A percentile compares a stretch with the other conserved stretches of the same genome.
These are phyloP conservation scores for Begonia fuchsioides DNA, from an alignment of 306 rosid genomes.

Conservation along the genomic window DNA sequence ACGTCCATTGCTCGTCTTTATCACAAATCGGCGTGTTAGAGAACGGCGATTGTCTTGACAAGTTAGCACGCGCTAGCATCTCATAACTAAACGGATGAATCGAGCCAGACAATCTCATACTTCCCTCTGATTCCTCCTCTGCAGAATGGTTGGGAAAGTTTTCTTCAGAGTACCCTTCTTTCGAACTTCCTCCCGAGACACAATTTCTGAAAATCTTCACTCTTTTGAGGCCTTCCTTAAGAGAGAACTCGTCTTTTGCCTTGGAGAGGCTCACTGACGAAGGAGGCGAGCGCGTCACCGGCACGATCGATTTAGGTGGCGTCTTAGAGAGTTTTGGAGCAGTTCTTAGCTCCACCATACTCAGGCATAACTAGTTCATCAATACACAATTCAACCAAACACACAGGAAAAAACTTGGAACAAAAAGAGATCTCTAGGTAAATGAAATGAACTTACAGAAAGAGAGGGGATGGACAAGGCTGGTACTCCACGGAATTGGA, in stretches of 20 bases:
- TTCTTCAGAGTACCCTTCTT: conserved; percentile 7
- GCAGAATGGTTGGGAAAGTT: conserved; percentile 9
- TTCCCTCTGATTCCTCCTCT: conserved; percentile 3
- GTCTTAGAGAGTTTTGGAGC: conserved; percentile 6
- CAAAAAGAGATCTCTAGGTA: too few species aligned
- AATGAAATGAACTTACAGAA: conserved; percentile 12
- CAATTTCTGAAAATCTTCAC: conserved; percentile 18
- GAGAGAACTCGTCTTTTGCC: conserved; percentile 15
- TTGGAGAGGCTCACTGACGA: conserved; percentile 8
- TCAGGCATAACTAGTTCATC: conserved; percentile 13
- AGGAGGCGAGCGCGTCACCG: conserved; percentile 10
- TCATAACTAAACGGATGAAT: conserved; percentile 17
- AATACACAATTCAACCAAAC: background rate
- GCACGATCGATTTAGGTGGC: conserved; percentile 10
- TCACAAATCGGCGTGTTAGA: background rate
- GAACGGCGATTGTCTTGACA: conserved; percentile 8
- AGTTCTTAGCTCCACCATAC: conserved; percentile 12
- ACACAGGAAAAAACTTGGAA: too few species aligned
- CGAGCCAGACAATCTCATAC: conserved; percentile 5
- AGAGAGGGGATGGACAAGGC: conserved; percentile 11
- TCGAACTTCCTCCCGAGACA: conserved; percentile 17
- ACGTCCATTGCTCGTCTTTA: conserved; percentile 17
- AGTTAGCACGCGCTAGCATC: conserved; percentile 18
- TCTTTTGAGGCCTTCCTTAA: conserved; percentile 20
- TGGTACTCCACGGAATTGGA: conserved; percentile 7